phyloP scores from a whole-genome alignment of 176 grass and related monocot genomes.

The Oryza australiensis region DNA sequence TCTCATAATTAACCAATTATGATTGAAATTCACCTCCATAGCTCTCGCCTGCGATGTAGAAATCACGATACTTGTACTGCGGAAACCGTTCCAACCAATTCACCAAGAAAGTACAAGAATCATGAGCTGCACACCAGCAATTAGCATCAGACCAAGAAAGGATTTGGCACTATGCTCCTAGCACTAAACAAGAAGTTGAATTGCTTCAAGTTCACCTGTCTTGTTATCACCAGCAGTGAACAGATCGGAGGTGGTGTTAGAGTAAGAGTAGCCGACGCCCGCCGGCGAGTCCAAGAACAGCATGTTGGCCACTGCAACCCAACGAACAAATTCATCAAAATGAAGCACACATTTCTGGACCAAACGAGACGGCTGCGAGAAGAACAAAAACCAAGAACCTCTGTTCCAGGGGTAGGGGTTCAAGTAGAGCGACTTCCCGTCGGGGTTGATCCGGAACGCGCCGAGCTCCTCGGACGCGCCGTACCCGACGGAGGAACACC shows the following conservation, averaged over 20 bases:
- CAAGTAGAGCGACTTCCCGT: constrained; percentile 59
- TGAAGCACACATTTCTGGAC: neutral
- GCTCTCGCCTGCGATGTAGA: constrained; percentile 79
- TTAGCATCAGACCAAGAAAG: neutral
- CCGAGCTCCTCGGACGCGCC: constrained; percentile 91
- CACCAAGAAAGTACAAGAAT: constrained; percentile 68
- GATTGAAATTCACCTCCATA: constrained; percentile 54
- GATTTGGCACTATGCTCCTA: neutral
- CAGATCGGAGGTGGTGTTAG: constrained; percentile 79
- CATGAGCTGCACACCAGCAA: constrained; percentile 45
- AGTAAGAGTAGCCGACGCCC: constrained; percentile 84
- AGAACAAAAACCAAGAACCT: constrained; percentile 31
- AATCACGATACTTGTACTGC: constrained; percentile 75
- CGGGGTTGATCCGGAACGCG: constrained; percentile 71
- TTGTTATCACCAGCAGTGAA: constrained; percentile 59
- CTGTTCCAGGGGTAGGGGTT: constrained; percentile 84
- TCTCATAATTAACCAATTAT: neutral
- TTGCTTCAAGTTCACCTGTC: constrained; percentile 48
- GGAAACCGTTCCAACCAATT: constrained; percentile 82
- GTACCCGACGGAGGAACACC: constrained; percentile 86
- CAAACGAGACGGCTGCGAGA: neutral
- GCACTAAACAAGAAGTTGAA: neutral
- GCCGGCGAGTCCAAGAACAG: constrained; percentile 90
- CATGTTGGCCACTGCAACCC: constrained; percentile 71
- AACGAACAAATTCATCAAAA: neutral